Base-by-base conservation (phyloP, 805 yeast species). In the Kluyveromyces dobzhanskii region DNA sequence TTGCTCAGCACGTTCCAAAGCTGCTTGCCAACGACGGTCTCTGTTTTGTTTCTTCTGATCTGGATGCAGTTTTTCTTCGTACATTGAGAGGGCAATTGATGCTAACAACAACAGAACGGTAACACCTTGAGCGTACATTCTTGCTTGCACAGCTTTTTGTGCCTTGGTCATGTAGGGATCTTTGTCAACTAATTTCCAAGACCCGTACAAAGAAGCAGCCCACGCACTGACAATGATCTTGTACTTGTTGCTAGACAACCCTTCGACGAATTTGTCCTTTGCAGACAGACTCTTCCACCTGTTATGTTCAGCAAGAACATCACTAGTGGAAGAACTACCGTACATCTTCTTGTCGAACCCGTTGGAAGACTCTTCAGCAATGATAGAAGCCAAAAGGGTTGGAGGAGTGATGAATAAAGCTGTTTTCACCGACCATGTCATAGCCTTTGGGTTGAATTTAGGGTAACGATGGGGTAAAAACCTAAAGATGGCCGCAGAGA, bases 61-160 rank as follows among this genome's bases (percentile, higher is more conserved):
- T 40, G 67, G 67, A 45, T 62, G 73, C 47, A 73, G 59, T 48
- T 76, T 71, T 46, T 73, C 77, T 49, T 81, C 86, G 46, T 76
- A 79, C 62, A 78, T 71, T 32, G 79, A 69, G 47, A 80, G 62
- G 37, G 78, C 77, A 53, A 85, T 71, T 0, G 92, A 76, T 17
- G 78, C 86, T 39, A 85, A 61, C 47, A 85, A 64, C 44, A 85
- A 64, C 9, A 73, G 72, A 39, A 85, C 87, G 1, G 94, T 82
- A 39, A 83, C 62, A 47, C 81, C 84, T 61, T 85, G 94, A 9
- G 94, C 94, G 56, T 85, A 85, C 83, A 85, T 85, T 73, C 94
- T 78, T 24, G 94, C 94, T 57, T 81, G 88, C 25, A 82, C 92
- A 35, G 83, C 75, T 59, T 83, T 85, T 64, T 85, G 94, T 4